Evolutionary conservation across 208 protist species (phyloP), one percentile per base, ranked within the genome.

Genomic region (Leptomonas pyrrhocoris): DNA sequence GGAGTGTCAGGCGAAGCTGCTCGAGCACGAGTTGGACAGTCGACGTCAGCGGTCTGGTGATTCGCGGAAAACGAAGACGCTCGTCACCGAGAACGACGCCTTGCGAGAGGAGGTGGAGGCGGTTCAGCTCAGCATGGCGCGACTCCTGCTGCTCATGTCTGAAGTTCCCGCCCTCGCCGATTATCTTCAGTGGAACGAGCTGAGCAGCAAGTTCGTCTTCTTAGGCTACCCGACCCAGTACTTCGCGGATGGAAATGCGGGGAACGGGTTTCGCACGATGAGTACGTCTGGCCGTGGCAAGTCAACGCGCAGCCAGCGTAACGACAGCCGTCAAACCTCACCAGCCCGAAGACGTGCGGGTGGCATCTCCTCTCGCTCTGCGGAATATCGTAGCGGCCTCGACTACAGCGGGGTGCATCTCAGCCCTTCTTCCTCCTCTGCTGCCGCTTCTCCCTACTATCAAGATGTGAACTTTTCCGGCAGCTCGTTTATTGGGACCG

Each of bases 121-220:
- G 7, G 76, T 81, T 45, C 88, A 77, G 42, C 66, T 89, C 7
- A 94, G 91, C 68, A 85, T 91, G 77, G 81, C 85, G 25, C 84
- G 88, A 8, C 73, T 96, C 68, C 77, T 96, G 65, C 81, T 74
- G n/a, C 58, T 96, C 23, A 72, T 96, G 50, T 66, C 73, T 8
- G 76, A 90, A 53, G 85, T 96, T n/a, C 91, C 91, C n/a, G 61
- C 73, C 18, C 67, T 96, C 60, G 63, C 62, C 13, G 68, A 81
- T 27, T 93, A 85, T 61, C 60, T 96, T 51, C 53, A 56, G 64
- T 85, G 77, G 84, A 84, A 80, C 59, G 85, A 83, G 66, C 62
- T 82, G 48, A 55, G 36, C 58, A 84, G 74, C 67, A 77, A 76
- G 50, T 95, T 85, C 85, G 89, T 89, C 51, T 92, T 89, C 56